Percentiles rank a stretch among this genome's conserved stretches.
Evolutionary conservation across 2,329 filamentous ascomycete species (phyloP).

Genomic region (Celoporthe dispersa): DNA sequence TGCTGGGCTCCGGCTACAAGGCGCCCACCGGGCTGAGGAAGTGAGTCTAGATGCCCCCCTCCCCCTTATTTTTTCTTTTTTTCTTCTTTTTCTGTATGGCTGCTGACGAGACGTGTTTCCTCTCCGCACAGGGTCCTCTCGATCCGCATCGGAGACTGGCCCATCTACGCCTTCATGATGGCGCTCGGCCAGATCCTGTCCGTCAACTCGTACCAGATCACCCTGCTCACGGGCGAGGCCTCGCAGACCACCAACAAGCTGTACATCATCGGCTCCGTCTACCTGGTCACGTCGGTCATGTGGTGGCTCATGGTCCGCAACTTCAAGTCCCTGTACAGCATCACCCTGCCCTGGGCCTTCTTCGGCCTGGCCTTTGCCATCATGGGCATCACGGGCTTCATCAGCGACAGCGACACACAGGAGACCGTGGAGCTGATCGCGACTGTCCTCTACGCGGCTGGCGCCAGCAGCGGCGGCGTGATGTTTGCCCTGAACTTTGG

Average conservation of each 20-base stretch:
- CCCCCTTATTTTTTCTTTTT: neutral
- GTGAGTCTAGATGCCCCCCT: constrained; percentile 42
- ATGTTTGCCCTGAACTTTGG: constrained; percentile 73
- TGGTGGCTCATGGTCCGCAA: constrained; percentile 68
- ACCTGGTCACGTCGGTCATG: constrained; percentile 58
- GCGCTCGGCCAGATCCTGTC: constrained; percentile 67
- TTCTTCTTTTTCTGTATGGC: too few relatives aligned
- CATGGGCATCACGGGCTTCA: constrained; percentile 63
- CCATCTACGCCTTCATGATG: constrained; percentile 64
- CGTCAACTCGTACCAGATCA: constrained; percentile 70
- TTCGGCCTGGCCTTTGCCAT: constrained; percentile 67
- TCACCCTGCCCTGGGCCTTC: constrained; percentile 65
- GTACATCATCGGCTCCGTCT: constrained; percentile 64
- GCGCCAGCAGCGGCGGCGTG: constrained; percentile 65
- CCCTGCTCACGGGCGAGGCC: constrained; percentile 65
- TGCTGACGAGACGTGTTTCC: neutral
- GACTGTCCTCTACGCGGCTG: constrained; percentile 64
- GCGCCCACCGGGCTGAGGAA: constrained; percentile 61
- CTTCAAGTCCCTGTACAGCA: constrained; percentile 59
- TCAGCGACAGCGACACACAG: constrained; percentile 42
- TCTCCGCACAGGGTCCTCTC: constrained; percentile 43
- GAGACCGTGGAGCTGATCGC: constrained; percentile 62
- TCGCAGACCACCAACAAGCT: constrained; percentile 63
- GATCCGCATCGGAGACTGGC: constrained; percentile 64
- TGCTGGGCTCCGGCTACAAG: constrained; percentile 59